A percentile compares a stretch with the other conserved stretches of the same genome.
Evolutionary conservation across 805 yeast species (phyloP).

Genomic region (Maudiozyma bulderi): DNA sequence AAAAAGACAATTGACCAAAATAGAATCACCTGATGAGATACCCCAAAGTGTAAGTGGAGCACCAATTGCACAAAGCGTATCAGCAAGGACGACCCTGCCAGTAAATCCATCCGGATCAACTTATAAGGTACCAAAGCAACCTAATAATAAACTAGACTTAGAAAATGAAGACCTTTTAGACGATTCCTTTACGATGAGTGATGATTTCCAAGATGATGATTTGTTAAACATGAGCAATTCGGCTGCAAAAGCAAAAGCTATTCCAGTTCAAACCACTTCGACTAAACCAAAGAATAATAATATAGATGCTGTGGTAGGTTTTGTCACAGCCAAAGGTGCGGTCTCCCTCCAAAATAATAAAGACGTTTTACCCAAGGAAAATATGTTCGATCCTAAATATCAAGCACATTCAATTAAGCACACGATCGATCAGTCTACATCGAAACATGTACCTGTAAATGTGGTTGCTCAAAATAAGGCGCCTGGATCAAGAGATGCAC

Average conservation of each 20-base stretch:
- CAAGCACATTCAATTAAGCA: constrained; percentile 48
- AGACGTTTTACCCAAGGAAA: constrained; percentile 30
- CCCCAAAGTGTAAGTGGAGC: no score
- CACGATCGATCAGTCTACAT: constrained; percentile 58
- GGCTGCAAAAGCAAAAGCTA: background rate
- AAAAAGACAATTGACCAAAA: constrained; percentile 17
- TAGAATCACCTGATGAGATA: constrained; percentile 1
- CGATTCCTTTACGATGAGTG: constrained; percentile 47
- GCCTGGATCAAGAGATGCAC: constrained; percentile 12
- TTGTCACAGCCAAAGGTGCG: constrained; percentile 61
- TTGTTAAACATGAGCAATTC: constrained; percentile 26
- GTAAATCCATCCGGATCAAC: background rate
- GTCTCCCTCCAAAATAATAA: constrained; percentile 40
- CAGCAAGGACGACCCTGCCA: background rate
- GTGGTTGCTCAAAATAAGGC: constrained; percentile 19
- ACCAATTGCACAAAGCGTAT: background rate
- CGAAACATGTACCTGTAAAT: constrained; percentile 43
- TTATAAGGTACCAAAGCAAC: background rate
- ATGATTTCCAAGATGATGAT: constrained; percentile 34
- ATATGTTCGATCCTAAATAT: constrained; percentile 46
- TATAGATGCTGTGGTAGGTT: constrained; percentile 22
- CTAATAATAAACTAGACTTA: background rate
- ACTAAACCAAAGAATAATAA: background rate
- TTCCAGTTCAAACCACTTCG: background rate
- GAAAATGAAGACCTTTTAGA: constrained; percentile 34